Base-by-base conservation (phyloP, 805 yeast genomes). In the Wickerhamomyces bisporus region DNA sequence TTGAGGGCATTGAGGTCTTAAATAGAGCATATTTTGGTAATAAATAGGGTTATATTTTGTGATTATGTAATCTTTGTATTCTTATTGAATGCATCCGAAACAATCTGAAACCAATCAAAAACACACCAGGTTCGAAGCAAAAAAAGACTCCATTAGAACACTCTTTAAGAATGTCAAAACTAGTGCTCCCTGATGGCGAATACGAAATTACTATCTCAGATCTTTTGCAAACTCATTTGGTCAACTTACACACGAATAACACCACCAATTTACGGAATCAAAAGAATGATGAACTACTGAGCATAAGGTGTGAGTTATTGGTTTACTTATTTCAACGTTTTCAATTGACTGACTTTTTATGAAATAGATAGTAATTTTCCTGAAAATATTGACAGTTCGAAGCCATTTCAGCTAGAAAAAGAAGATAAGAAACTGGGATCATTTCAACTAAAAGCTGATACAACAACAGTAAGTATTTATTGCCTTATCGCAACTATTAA, bases 1-100 rank as follows among this genome's bases (percentile, higher is more conserved):
- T 65, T 93, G 42, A 76, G 94, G 47, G 98, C 97, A 1, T 68
- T 93, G 49, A 73, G 98, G 41, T 66, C 72, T 19, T 43, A 37
- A 38, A 20, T 20, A 18, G n/a, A 9, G 12, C 5, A 27, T 27
- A 27, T 15, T 11, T 15, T n/a, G 18, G 4, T 18, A 27, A 27
- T 13, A 11, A 4, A 27, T 5, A 11, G 6, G 15, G 10, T 27
- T 9, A 9, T 9, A 11, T 11, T 15, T 30, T 30, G n/a, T 14
- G 15, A 16, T 15, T 25, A 13, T 10, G 8, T 13, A 7, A 10
- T n/a, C 23, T 27, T 13, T 21, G 24, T 7, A 7, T 7, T 10
- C 24, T 10, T 21, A 10, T 21, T 7, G 10, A 21, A 7, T 21
- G 10, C 24, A 7, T 21, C 24, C 24, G 24, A 21, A 21, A 21